These are phyloP conservation scores for Aethionema arabicum DNA, from an alignment of 345 rosid genomes.

Conservation along the genomic window DNA sequence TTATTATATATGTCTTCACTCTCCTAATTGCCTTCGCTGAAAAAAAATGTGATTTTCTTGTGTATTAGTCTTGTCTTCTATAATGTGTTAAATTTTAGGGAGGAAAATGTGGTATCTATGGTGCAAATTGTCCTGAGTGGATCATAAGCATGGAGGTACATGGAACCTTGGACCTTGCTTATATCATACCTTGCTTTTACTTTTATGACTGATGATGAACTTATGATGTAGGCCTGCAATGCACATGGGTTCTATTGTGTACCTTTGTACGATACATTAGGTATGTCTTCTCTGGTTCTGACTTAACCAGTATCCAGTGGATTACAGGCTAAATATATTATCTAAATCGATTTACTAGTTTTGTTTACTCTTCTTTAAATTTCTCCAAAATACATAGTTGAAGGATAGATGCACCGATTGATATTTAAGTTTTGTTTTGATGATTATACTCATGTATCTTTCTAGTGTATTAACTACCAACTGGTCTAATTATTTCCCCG, in stretches of 20 bases:
- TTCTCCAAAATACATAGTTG: neutral
- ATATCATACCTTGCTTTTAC: neutral
- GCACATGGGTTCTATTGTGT: constrained; percentile 87
- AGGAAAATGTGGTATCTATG: constrained; percentile 77
- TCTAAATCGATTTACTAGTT: neutral
- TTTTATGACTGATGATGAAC: neutral
- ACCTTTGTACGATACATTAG: constrained; percentile 84
- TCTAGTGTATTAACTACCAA: neutral
- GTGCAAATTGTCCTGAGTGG: constrained; percentile 78
- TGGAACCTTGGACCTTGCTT: neutral
- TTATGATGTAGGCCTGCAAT: constrained; percentile 73
- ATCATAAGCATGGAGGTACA: constrained; percentile 88
- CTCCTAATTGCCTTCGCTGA: neutral
- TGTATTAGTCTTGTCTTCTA: neutral
- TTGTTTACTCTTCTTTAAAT: neutral
- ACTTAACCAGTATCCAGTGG: neutral
- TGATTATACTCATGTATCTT: neutral
- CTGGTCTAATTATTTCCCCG: neutral
- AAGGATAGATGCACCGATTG: neutral
- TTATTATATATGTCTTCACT: constrained; percentile 12
- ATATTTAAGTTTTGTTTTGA: neutral
- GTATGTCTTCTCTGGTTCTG: constrained; percentile 38
- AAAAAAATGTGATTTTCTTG: neutral
- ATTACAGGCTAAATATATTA: neutral
- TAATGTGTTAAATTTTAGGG: constrained; percentile 43